These are phyloP conservation scores for Aplosporella prunicola DNA, from an alignment of 2,329 filamentous ascomycete species.

Conservation along the genomic window DNA sequence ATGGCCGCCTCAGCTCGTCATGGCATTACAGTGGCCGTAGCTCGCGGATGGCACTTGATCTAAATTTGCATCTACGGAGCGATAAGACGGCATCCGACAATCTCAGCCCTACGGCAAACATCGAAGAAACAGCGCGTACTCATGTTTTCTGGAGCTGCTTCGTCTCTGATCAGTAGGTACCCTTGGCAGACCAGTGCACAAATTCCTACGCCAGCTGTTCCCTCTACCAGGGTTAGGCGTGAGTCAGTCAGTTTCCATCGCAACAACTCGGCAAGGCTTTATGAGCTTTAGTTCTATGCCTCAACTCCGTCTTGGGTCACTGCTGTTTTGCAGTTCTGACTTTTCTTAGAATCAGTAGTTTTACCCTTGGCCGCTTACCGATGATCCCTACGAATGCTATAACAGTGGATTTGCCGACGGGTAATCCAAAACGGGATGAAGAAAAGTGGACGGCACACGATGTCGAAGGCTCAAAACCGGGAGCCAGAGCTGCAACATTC, in stretches of 20 bases:
- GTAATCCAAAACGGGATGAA: conserved; percentile 11
- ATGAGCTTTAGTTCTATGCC: too few relatives aligned
- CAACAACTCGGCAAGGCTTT: too few relatives aligned
- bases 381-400: conserved; percentile 14
- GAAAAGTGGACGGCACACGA: conserved; percentile 12
- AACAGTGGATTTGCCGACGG: conserved; percentile 13
- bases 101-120: background rate
- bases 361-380: conserved; percentile 15
- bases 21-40: conserved; percentile 14
- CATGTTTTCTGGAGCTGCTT: conserved; percentile 17
- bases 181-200: background rate
- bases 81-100: background rate
- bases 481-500: conserved; percentile 14
- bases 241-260: too few relatives aligned
- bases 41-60: conserved; percentile 14
- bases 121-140: conserved; percentile 6
- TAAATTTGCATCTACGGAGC: conserved; percentile 13
- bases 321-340: conserved; percentile 1
- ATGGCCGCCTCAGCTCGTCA: conserved; percentile 11
- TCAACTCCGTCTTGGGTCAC: background rate
- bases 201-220: too few relatives aligned
- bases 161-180: conserved; percentile 15
- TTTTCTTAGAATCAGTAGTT: conserved; percentile 13
- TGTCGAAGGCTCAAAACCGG: conserved; percentile 3
- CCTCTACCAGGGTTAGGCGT: too few relatives aligned